Conservation (phyloP, 1,284 basidiomycete genomes). For the Anthracocystis walkeri region DNA sequence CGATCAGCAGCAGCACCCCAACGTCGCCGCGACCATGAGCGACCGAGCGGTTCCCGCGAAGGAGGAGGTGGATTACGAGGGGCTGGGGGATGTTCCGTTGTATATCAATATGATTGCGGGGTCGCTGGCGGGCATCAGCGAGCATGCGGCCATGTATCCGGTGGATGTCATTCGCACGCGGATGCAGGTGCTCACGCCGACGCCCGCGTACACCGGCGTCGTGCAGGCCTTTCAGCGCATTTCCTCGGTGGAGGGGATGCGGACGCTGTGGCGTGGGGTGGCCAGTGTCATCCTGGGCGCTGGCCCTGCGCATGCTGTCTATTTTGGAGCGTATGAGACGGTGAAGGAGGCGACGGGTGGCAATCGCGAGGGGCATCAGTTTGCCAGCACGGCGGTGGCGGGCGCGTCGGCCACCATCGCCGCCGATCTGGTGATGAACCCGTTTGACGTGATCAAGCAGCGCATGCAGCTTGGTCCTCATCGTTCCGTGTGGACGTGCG, state of each 20-base stretch:
- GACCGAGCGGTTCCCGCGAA: slow-evolving; percentile 46
- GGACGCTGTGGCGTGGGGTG: slow-evolving; percentile 94
- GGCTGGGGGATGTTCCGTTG: slow-evolving; percentile 63
- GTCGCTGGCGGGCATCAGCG: slow-evolving; percentile 95
- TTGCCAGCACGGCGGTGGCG: slow-evolving; percentile 86
- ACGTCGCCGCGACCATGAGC: slow-evolving; percentile 29
- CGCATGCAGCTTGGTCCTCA: slow-evolving; percentile 97
- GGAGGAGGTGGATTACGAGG: slow-evolving; percentile 67
- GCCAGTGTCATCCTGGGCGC: slow-evolving; percentile 97
- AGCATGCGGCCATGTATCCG: slow-evolving; percentile 99
- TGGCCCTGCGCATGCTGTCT: slow-evolving; percentile 96
- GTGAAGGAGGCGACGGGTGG: slow-evolving; percentile 94
- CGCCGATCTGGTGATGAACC: slow-evolving; percentile 98
- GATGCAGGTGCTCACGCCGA: slow-evolving; percentile 95
- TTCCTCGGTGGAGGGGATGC: slow-evolving; percentile 89
- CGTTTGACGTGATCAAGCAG: slow-evolving; percentile 99
- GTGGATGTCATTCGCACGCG: slow-evolving; percentile 99
- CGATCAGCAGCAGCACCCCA: slow-evolving; percentile 10
- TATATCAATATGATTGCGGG: slow-evolving; percentile 95
- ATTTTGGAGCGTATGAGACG: slow-evolving; percentile 96
- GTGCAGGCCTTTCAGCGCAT: slow-evolving; percentile 89
- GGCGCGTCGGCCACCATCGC: slow-evolving; percentile 95
- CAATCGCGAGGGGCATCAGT: slow-evolving; percentile 83
- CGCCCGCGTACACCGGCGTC: slow-evolving; percentile 87
- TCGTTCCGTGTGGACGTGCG: slow-evolving; percentile 84